Evolutionary conservation across 2,329 filamentous ascomycete genomes (phyloP).

Genomic region (Neonectria punicea): DNA sequence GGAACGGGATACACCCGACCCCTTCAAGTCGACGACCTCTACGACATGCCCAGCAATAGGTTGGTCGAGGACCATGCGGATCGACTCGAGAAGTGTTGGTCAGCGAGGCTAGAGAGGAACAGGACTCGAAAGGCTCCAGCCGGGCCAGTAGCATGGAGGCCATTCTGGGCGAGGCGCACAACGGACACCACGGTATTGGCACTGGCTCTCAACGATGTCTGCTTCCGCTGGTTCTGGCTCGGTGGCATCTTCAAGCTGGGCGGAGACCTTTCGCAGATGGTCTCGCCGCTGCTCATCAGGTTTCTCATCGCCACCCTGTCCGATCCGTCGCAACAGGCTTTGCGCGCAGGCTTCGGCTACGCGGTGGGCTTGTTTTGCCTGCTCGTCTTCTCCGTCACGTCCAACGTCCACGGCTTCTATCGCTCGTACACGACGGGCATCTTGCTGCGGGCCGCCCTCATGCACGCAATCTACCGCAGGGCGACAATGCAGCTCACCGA

Average conservation of each 20-base stretch:
- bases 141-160: slow-evolving; percentile 17
- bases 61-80: slow-evolving; percentile 34
- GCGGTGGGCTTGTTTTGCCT: slow-evolving; percentile 39
- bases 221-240: slow-evolving; percentile 45
- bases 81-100: slow-evolving; percentile 35
- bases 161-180: slow-evolving; percentile 42
- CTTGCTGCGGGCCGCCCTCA: slow-evolving; percentile 33
- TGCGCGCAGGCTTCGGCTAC: slow-evolving; percentile 36
- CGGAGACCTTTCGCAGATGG: slow-evolving; percentile 34
- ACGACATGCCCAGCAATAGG: slow-evolving; percentile 20
- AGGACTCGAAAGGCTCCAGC: slow-evolving; percentile 5
- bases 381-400: slow-evolving; percentile 39
- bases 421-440: slow-evolving; percentile 34
- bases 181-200: slow-evolving; percentile 41
- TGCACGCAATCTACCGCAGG: slow-evolving; percentile 36
- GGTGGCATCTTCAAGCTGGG: slow-evolving; percentile 42
- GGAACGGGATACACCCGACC: slow-evolving; percentile 31
- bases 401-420: slow-evolving; percentile 44
- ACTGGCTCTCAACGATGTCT: slow-evolving; percentile 45
- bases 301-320: slow-evolving; percentile 35
- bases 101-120: slow-evolving; percentile 32
- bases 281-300: slow-evolving; percentile 41
- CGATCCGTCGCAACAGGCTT: slow-evolving; percentile 30
- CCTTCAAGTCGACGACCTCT: slow-evolving; percentile 38
- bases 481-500: slow-evolving; percentile 36